Percentiles rank a stretch among this genome's conserved stretches.
phyloP scores from a whole-genome alignment of 495 filamentous ascomycete genomes.

The Tuber magnatum region DNA sequence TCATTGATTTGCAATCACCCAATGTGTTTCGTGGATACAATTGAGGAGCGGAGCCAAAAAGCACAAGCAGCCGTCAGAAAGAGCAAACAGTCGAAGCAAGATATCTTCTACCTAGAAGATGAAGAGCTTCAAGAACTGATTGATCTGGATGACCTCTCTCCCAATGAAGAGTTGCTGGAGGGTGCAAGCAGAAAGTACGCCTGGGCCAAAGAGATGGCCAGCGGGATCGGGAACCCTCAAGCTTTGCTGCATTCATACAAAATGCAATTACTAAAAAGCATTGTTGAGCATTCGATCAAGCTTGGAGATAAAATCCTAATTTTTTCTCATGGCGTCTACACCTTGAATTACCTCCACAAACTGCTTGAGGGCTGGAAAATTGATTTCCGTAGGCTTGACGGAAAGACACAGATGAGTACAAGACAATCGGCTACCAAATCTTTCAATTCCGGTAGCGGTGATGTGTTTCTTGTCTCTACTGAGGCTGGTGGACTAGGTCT shows the following conservation, averaged over 20 bases:
- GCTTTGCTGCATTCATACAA: constrained; percentile 55
- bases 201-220: constrained; percentile 41
- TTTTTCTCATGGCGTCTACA: constrained; percentile 67
- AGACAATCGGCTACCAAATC: constrained; percentile 56
- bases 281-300: constrained; percentile 55
- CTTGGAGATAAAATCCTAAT: constrained; percentile 67
- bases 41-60: constrained; percentile 22
- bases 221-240: constrained; percentile 31
- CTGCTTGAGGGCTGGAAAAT: constrained; percentile 47
- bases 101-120: constrained; percentile 24
- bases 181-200: constrained; percentile 28
- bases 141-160: constrained; percentile 13
- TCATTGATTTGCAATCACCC: constrained; percentile 72
- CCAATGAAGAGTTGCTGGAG: constrained; percentile 34
- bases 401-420: constrained; percentile 47
- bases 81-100: constrained; percentile 1
- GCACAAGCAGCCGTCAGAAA: constrained; percentile 23
- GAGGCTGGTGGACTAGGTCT: constrained; percentile 72
- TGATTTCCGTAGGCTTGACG: constrained; percentile 58
- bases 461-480: constrained; percentile 74
- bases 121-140: constrained; percentile 38
- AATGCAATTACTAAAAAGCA: constrained; percentile 55
- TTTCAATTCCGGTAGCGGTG: constrained; percentile 53
- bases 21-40: constrained; percentile 52
- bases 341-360: constrained; percentile 60